Base-by-base conservation (phyloP, 129 eudicot species). In the Flaveria brownii region DNA sequence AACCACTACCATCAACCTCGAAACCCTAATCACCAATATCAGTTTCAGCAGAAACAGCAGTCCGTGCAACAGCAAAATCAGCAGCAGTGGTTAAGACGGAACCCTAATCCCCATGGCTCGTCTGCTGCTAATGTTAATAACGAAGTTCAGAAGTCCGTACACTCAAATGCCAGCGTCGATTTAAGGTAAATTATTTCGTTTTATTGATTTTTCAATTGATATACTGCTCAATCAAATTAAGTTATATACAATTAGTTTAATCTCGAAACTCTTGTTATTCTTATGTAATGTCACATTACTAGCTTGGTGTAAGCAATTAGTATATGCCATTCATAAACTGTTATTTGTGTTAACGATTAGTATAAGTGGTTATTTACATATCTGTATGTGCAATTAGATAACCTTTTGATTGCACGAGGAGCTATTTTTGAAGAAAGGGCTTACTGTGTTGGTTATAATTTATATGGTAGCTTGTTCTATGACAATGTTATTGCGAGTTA, bases 31-130 rank as follows among this genome's bases (percentile, higher is more conserved):
- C 20, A 54, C 8, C 61, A 54, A 17, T 1, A 54, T 55, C 61
- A 46, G 51, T 56, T 42, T 30, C 60, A 75, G 70, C 86, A 66
- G 72, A 69, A 71, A 41, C 78, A 46, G 22, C 41, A 55, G 41
- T 36, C 61, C 30, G 72, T 18, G 50, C 74, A 26, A 13, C 82
- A 71, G 54, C 70, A 60, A 5, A 62, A 77, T 17, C 82, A 71
- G 63, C 85, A 75, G 54, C 88, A 78, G 82, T 71, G 82, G 86
- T 28, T 73, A 70, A 70, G 80, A 75, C 72, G 89, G 68, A 71
- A 52, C 64, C 82, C 83, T 59, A 68, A 56, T 36, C 23, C 77
- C 17, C 4, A 10, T 42, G 43, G 42, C 6, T 39, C 36, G 63
- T 23, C 65, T 59, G 7, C 18, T 68, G 68, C 23, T 77, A 62